phyloP scores from a whole-genome alignment of 208 protist species.

The Crithidia acanthocephali region DNA sequence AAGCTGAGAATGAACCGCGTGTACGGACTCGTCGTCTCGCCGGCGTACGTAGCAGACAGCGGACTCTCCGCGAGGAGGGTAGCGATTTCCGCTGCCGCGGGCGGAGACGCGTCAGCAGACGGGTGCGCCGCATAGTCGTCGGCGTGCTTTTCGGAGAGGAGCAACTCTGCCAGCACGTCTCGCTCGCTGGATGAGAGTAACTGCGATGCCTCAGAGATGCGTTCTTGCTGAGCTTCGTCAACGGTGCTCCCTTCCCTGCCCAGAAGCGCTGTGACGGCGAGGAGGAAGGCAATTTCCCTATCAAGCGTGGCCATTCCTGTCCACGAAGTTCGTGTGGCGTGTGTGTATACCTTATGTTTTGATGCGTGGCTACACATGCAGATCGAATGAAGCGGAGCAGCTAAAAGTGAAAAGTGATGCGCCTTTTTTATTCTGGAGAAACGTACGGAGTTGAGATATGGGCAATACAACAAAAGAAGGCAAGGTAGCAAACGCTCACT shows the following conservation, averaged over 20 bases:
- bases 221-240: background rate
- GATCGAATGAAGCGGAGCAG: no score
- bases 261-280: slow-evolving; percentile 20
- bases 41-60: slow-evolving; percentile 22
- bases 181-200: slow-evolving; percentile 12
- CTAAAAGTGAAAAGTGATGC: no score
- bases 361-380: no score
- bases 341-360: no score
- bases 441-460: no score
- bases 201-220: background rate
- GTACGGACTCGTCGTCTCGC: slow-evolving; percentile 25
- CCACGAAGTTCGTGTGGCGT: no score
- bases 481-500: background rate
- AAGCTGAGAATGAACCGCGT: slow-evolving; percentile 34
- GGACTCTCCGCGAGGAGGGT: slow-evolving; percentile 27
- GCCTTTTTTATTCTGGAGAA: no score
- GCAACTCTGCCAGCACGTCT: slow-evolving; percentile 26
- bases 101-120: background rate
- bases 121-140: background rate
- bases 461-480: background rate
- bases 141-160: slow-evolving; percentile 23
- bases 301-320: slow-evolving; percentile 24
- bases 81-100: background rate
- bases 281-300: slow-evolving; percentile 24
- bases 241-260: background rate